Conservation (phyloP, 768 basidiomycete species). For the Termitomyces sp. region DNA sequence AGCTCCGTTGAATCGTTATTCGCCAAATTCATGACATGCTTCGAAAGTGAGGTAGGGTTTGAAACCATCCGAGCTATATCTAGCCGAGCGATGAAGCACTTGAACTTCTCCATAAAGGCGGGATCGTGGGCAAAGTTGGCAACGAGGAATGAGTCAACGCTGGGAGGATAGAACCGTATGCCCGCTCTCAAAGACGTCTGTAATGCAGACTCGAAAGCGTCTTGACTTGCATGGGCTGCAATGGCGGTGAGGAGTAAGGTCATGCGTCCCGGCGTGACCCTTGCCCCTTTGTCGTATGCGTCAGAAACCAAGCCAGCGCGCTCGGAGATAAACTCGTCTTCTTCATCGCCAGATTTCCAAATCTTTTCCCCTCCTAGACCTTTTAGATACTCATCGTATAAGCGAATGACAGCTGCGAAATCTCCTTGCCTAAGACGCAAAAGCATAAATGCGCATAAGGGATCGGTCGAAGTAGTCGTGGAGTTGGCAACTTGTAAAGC, state of each 20-base stretch:
- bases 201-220: slow-evolving; percentile 56
- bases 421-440: slow-evolving; percentile 36
- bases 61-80: slow-evolving; percentile 45
- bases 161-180: slow-evolving; percentile 27
- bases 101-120: slow-evolving; percentile 34
- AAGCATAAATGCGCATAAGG: slow-evolving; percentile 46
- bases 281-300: slow-evolving; percentile 15
- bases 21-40: slow-evolving; percentile 44
- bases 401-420: slow-evolving; percentile 32
- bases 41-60: slow-evolving; percentile 42
- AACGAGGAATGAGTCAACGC: slow-evolving; percentile 33
- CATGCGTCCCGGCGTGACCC: slow-evolving; percentile 23
- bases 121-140: slow-evolving; percentile 27
- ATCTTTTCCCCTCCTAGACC: slow-evolving; percentile 17
- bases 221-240: slow-evolving; percentile 55
- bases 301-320: slow-evolving; percentile 11
- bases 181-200: slow-evolving; percentile 32
- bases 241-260: slow-evolving; percentile 45
- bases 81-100: slow-evolving; percentile 42
- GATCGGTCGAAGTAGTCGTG: slow-evolving; percentile 33
- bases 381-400: slow-evolving; percentile 36
- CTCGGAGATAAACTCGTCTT: not conserved
- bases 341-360: slow-evolving; percentile 15
- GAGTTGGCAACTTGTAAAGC: slow-evolving; percentile 40
- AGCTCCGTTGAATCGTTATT: slow-evolving; percentile 20